These are phyloP conservation scores for Trichoderma oligosporum DNA, from an alignment of 2,329 filamentous ascomycete genomes.

Conservation along the genomic window DNA sequence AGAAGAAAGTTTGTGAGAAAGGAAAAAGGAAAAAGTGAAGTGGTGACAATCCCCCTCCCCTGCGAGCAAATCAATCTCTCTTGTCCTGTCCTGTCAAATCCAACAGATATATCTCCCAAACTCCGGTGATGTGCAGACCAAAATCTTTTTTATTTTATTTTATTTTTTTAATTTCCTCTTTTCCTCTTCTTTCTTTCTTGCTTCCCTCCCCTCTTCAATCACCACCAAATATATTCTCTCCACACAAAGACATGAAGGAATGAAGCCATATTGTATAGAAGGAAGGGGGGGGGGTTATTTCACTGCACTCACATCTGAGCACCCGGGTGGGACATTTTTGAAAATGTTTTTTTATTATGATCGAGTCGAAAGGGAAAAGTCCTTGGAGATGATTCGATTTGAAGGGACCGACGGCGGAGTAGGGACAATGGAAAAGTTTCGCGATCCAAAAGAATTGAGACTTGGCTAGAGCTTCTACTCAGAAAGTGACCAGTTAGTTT, in stretches of 20 bases:
- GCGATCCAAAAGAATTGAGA: conserved; percentile 14
- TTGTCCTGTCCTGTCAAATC: too few relatives aligned
- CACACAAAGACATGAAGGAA: not conserved
- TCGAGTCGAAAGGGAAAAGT: conserved; percentile 18
- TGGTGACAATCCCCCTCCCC: not conserved
- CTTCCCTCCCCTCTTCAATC: not conserved
- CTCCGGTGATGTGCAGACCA: too few relatives aligned
- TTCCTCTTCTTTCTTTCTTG: not conserved
- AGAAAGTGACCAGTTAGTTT: conserved; percentile 15
- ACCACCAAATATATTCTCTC: not conserved
- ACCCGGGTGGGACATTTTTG: conserved; percentile 60
- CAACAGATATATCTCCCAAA: too few relatives aligned
- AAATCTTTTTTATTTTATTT: too few relatives aligned
- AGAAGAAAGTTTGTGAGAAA: too few relatives aligned
- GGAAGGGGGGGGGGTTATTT: conserved; percentile 19
- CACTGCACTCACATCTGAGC: conserved; percentile 56
- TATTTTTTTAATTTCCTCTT: too few relatives aligned
- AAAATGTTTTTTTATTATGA: conserved; percentile 34
- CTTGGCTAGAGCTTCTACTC: conserved; percentile 8
- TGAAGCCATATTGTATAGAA: not conserved
- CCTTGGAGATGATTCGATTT: conserved; percentile 34
- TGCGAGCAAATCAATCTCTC: not conserved
- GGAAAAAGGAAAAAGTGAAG: not conserved
- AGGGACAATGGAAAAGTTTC: conserved; percentile 16
- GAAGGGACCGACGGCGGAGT: conserved; percentile 27